Evolutionary conservation across 2,329 filamentous ascomycete species (phyloP).

Genomic region (Epichloe uncinata): DNA sequence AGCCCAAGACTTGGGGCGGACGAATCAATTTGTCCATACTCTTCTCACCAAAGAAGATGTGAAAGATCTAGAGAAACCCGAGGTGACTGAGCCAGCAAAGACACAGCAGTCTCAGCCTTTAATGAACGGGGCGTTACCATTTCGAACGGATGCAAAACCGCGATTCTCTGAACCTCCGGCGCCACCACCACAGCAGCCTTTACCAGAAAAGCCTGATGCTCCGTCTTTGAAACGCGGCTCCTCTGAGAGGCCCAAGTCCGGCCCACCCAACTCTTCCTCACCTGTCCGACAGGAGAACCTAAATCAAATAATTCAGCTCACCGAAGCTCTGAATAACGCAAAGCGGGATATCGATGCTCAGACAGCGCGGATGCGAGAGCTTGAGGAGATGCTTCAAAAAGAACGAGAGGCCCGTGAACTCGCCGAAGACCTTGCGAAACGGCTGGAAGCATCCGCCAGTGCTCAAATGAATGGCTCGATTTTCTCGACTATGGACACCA

Average conservation of each 20-base stretch:
- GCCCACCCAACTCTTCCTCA: slow-evolving; percentile 34
- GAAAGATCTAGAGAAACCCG: slow-evolving; percentile 42
- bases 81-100: slow-evolving; percentile 34
- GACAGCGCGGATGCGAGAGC: slow-evolving; percentile 60
- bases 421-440: slow-evolving; percentile 70
- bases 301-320: slow-evolving; percentile 70
- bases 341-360: slow-evolving; percentile 84
- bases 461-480: slow-evolving; percentile 18
- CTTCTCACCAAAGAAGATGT: slow-evolving; percentile 60
- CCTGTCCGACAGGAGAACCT: slow-evolving; percentile 45
- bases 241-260: slow-evolving; percentile 58
- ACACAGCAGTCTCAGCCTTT: slow-evolving; percentile 28
- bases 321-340: slow-evolving; percentile 70
- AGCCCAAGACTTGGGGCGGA: slow-evolving; percentile 70
- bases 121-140: slow-evolving; percentile 39
- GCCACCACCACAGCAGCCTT: slow-evolving; percentile 80
- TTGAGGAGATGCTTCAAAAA: slow-evolving; percentile 60
- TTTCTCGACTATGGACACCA: slow-evolving; percentile 11
- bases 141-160: slow-evolving; percentile 62
- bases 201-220: slow-evolving; percentile 83
- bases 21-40: slow-evolving; percentile 66
- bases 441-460: slow-evolving; percentile 44
- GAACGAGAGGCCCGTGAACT: slow-evolving; percentile 72
- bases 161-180: slow-evolving; percentile 89
- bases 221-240: slow-evolving; percentile 61